Percentiles rank a stretch among this genome's conserved stretches.
Conservation (phyloP, 805 yeast species). For the Candida oleophila region DNA sequence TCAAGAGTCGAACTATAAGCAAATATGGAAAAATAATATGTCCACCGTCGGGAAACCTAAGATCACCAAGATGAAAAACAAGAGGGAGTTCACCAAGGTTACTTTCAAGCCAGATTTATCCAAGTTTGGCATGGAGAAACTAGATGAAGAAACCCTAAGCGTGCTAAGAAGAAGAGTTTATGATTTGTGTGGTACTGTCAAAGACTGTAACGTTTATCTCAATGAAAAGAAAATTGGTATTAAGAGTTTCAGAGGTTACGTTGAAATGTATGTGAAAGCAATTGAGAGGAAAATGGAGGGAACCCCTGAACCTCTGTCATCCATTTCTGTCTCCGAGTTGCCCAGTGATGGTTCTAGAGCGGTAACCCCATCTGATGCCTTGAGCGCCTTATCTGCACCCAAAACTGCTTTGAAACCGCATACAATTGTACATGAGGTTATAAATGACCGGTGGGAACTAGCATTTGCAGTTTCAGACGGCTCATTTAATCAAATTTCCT, state of each 20-base stretch:
- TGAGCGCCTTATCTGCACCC: conserved; percentile 11
- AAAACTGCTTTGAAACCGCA: neutral
- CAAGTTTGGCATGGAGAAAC: conserved; percentile 78
- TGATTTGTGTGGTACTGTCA: conserved; percentile 92
- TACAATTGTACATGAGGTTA: conserved; percentile 67
- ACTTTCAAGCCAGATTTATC: conserved; percentile 84
- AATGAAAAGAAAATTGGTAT: conserved; percentile 73
- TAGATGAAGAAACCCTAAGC: conserved; percentile 81
- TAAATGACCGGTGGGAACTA: conserved; percentile 91
- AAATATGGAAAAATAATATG: conserved; percentile 90
- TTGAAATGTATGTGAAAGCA: conserved; percentile 84
- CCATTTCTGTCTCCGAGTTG: conserved; percentile 3
- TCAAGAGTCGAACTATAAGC: conserved; percentile 63
- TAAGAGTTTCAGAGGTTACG: conserved; percentile 78
- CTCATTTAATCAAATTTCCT: conserved; percentile 87
- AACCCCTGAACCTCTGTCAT: conserved; percentile 22
- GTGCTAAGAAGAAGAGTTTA: conserved; percentile 91
- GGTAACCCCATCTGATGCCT: conserved; percentile 19
- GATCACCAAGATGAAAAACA: conserved; percentile 56
- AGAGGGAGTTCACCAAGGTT: conserved; percentile 79
- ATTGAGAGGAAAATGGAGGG: conserved; percentile 51
- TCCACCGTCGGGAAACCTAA: conserved; percentile 69
- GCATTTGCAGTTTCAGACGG: conserved; percentile 95
- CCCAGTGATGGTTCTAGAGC: conserved; percentile 35
- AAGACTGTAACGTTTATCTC: conserved; percentile 73